These are phyloP conservation scores for Erysimum pusillum DNA, from an alignment of 441 rosid species.

Conservation along the genomic window DNA sequence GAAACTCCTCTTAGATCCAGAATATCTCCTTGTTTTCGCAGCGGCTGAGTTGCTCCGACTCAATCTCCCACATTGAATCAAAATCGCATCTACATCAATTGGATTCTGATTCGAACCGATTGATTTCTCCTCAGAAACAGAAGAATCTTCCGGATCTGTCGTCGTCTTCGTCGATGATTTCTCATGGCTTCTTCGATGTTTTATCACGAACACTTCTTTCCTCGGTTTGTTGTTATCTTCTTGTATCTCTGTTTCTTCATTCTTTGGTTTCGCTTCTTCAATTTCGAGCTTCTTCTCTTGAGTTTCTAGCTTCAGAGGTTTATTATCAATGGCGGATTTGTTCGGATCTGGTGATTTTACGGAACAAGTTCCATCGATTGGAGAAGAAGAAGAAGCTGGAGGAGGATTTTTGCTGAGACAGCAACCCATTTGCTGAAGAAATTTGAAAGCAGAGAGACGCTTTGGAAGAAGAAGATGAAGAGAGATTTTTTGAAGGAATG, in stretches of 20 bases:
- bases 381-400: constrained; percentile 45
- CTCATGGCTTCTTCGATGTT: constrained; percentile 65
- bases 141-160: constrained; percentile 48
- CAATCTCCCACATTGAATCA: constrained; percentile 91
- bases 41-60: constrained; percentile 72
- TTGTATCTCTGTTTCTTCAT: constrained; percentile 22
- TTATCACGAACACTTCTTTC: constrained; percentile 67
- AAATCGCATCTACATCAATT: constrained; percentile 86
- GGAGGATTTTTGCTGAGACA: constrained; percentile 71
- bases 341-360: constrained; percentile 32
- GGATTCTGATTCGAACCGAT: constrained; percentile 22
- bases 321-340: constrained; percentile 34
- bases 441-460: background rate
- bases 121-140: constrained; percentile 47
- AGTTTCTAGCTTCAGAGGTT: constrained; percentile 13
- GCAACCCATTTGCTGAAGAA: constrained; percentile 60
- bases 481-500: background rate
- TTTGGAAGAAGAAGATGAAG: background rate
- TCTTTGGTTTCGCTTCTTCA: constrained; percentile 42
- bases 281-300: constrained; percentile 37
- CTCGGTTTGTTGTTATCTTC: constrained; percentile 38
- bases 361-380: background rate
- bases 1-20: constrained; percentile 87
- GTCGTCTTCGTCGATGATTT: constrained; percentile 46
- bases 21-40: constrained; percentile 63